Evolutionary conservation across 108 stramenopile species (phyloP).

Genomic region (Epipyxis sp.): DNA sequence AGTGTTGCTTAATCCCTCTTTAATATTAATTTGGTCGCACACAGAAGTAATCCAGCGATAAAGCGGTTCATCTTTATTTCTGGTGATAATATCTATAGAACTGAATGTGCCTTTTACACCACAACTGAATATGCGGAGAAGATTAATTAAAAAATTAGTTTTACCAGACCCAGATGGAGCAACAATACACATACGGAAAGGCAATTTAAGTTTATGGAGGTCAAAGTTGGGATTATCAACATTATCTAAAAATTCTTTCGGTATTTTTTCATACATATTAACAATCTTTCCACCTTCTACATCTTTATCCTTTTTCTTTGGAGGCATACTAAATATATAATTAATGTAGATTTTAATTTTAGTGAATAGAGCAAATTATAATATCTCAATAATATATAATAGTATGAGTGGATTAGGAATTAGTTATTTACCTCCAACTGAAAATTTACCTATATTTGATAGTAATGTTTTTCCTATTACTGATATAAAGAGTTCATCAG

Average conservation of each 20-base stretch:
- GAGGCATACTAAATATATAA: slow-evolving; percentile 2
- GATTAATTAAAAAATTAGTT: neutral
- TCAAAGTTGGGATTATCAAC: neutral
- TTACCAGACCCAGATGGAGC: slow-evolving; percentile 8
- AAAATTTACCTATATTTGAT: too few relatives aligned
- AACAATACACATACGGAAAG: neutral
- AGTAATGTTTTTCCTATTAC: too few relatives aligned
- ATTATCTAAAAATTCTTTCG: neutral
- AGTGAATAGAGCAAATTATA: neutral
- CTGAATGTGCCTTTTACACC: neutral
- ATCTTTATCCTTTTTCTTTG: neutral
- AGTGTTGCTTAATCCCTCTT: neutral
- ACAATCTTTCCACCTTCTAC: neutral
- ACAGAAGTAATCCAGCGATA: neutral
- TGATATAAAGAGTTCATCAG: too few relatives aligned
- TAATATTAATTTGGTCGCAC: neutral
- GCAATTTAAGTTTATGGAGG: neutral
- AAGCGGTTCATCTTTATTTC: neutral
- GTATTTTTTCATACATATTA: slow-evolving; percentile 2
- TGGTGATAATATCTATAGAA: neutral
- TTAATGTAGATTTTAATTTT: neutral
- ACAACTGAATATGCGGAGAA: neutral
- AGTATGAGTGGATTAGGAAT: too few relatives aligned
- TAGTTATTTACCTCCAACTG: too few relatives aligned
- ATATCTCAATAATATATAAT: slow-evolving; percentile 2